Conservation (phyloP, 2,329 filamentous ascomycete genomes). For the Tetracladium maxilliforme region DNA sequence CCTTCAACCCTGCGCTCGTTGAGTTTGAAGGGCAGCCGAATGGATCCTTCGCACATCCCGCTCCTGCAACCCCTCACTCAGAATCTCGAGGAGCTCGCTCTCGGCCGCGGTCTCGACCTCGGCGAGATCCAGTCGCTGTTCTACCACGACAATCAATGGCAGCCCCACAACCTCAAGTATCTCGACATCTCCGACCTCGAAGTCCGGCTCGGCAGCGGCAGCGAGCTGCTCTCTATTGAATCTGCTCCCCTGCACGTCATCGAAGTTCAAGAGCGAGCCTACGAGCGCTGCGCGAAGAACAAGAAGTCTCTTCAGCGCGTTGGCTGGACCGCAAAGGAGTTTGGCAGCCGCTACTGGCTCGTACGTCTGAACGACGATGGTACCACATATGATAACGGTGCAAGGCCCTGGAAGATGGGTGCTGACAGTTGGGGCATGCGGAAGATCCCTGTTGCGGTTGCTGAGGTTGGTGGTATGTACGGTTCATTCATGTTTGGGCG, state of each 20-base stretch:
- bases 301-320: constrained; percentile 41
- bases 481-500: constrained; percentile 43
- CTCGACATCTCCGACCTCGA: constrained; percentile 63
- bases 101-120: constrained; percentile 53
- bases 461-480: constrained; percentile 42
- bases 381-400: constrained; percentile 32
- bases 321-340: constrained; percentile 61
- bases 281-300: constrained; percentile 47
- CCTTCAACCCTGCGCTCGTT: constrained; percentile 56
- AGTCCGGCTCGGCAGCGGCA: constrained; percentile 35
- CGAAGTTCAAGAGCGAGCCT: constrained; percentile 57
- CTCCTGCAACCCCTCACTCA: constrained; percentile 51
- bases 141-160: constrained; percentile 20
- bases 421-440: constrained; percentile 75
- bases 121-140: constrained; percentile 32
- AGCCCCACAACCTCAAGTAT: constrained; percentile 52
- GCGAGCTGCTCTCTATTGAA: constrained; percentile 38
- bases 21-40: constrained; percentile 61
- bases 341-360: constrained; percentile 50
- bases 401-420: constrained; percentile 68
- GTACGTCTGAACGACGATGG: constrained; percentile 34
- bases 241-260: constrained; percentile 62
- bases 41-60: constrained; percentile 48
- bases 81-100: constrained; percentile 61
- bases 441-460: constrained; percentile 40